phyloP scores from a whole-genome alignment of 2,329 filamentous ascomycete genomes.

The Fusarium concolor region DNA sequence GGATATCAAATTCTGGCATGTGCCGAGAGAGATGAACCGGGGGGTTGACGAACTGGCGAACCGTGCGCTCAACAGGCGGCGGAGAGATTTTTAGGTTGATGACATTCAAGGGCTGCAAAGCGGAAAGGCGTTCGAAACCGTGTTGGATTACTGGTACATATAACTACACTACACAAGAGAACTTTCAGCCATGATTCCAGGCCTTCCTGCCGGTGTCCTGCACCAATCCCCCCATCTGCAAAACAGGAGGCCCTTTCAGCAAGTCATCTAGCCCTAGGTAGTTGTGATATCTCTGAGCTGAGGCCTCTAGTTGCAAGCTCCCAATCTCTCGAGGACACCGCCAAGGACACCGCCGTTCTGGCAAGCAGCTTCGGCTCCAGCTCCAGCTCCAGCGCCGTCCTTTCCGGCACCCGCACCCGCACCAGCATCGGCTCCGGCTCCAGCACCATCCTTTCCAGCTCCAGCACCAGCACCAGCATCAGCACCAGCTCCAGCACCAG shows the following conservation, averaged over 20 bases:
- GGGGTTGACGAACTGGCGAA: background rate
- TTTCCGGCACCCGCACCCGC: background rate
- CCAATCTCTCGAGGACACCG: background rate
- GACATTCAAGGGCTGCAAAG: no score
- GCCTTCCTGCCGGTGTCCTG: constrained; percentile 17
- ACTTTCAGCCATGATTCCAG: background rate
- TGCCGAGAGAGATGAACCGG: background rate
- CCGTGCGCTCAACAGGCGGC: background rate
- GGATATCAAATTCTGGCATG: constrained; percentile 6
- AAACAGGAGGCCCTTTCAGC: background rate
- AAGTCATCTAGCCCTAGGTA: background rate
- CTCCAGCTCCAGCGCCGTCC: no score
- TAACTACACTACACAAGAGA: background rate
- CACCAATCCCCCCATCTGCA: background rate
- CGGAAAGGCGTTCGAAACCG: background rate
- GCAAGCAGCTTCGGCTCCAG: background rate
- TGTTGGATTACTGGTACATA: background rate
- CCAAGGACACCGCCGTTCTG: background rate
- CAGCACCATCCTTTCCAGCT: background rate
- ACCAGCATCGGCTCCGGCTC: background rate
- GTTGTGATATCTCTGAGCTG: background rate
- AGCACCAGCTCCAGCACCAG: background rate
- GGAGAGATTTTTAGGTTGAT: background rate
- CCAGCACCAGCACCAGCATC: background rate
- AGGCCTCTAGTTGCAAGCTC: background rate